phyloP scores from a whole-genome alignment of 306 rosid genomes.

The Pueraria montana region DNA sequence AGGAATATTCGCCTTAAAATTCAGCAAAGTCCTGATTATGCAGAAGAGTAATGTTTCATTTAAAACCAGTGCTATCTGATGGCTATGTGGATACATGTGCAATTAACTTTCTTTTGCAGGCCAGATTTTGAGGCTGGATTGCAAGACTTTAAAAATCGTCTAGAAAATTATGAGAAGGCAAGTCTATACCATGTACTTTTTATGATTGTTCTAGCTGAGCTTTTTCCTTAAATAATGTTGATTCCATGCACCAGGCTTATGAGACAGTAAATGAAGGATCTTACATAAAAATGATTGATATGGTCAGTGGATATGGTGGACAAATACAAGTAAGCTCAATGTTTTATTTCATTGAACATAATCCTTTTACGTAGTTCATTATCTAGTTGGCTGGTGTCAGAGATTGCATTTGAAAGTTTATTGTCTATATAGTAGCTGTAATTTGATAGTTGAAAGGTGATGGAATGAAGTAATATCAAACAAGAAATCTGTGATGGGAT shows the following conservation, averaged over 20 bases:
- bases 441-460: conserved; percentile 38
- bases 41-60: conserved; percentile 86
- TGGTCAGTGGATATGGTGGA: conserved; percentile 97
- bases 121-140: conserved; percentile 94
- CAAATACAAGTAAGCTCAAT: conserved; percentile 88
- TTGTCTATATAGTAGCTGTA: conserved; percentile 15
- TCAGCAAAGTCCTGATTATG: conserved; percentile 99
- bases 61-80: conserved; percentile 45
- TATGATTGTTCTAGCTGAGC: conserved; percentile 37
- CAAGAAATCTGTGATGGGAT: neutral
- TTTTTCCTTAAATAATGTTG: conserved; percentile 41
- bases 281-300: conserved; percentile 98
- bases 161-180: conserved; percentile 88
- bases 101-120: conserved; percentile 66
- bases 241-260: conserved; percentile 69
- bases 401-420: conserved; percentile 10
- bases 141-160: conserved; percentile 86
- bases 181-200: conserved; percentile 42
- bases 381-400: neutral
- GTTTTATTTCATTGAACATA: conserved; percentile 39
- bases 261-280: conserved; percentile 99
- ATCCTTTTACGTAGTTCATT: neutral
- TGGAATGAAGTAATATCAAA: conserved; percentile 23
- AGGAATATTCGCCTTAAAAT: conserved; percentile 96
- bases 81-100: conserved; percentile 29